Conservation (phyloP, 495 filamentous ascomycete genomes). For the Acidomyces sp. region DNA sequence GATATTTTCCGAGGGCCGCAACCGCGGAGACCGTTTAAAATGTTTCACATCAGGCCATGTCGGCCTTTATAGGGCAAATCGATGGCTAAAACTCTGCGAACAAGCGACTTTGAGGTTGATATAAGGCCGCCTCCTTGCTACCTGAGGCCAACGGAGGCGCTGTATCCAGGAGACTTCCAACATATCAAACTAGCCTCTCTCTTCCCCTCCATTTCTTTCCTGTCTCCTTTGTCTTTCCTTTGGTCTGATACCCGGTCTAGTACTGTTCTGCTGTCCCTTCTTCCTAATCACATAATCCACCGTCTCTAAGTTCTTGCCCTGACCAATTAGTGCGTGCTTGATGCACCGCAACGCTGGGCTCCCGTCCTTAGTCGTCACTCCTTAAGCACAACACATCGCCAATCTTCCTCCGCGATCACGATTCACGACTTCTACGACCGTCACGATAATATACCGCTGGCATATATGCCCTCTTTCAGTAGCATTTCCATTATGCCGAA, state of each 20-base stretch:
- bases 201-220: conserved; percentile 8
- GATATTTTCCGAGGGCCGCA: neutral
- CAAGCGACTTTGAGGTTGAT: conserved; percentile 2
- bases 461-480: conserved; percentile 7
- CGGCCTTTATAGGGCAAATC: neutral
- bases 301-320: neutral
- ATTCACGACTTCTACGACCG: conserved; percentile 1
- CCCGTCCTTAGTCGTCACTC: neutral
- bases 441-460: neutral
- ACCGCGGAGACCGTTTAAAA: neutral
- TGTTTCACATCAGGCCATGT: neutral
- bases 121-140: conserved; percentile 10
- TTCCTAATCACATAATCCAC: neutral
- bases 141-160: conserved; percentile 1
- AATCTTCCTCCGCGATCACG: conserved; percentile 9
- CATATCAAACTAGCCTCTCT: neutral
- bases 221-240: conserved; percentile 19
- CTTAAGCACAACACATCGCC: too few species aligned
- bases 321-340: conserved; percentile 6
- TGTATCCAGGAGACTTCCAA: neutral
- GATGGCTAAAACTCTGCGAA: neutral
- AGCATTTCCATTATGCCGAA: conserved; percentile 19
- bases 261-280: conserved; percentile 5
- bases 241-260: conserved; percentile 11
- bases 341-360: conserved; percentile 1